A percentile compares a stretch with the other conserved stretches of the same genome.
These are phyloP conservation scores for Colletotrichum sp. DNA, from an alignment of 2,329 filamentous ascomycete genomes.

Conservation along the genomic window DNA sequence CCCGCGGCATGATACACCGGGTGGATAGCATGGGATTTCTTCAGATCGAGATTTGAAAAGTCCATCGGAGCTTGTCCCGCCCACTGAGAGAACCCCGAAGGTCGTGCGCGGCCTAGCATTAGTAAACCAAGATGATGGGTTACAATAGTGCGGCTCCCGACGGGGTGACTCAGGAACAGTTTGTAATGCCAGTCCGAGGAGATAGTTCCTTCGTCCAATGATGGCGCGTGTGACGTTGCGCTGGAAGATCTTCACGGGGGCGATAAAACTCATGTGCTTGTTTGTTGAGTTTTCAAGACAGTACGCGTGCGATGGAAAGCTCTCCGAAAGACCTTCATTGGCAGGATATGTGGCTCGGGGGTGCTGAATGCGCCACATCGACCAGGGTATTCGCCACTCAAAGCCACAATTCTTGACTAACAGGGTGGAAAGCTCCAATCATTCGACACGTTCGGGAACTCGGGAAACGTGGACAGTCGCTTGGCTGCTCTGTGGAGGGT, in stretches of 20 bases:
- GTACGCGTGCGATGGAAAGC: neutral
- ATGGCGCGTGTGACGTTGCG: neutral
- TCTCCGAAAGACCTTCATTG: neutral
- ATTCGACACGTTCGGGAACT: neutral
- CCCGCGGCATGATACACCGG: neutral
- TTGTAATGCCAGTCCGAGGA: neutral
- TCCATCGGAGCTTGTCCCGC: neutral
- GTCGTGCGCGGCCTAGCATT: neutral
- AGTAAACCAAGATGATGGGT: neutral
- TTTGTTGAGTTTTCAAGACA: neutral
- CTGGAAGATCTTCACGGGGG: neutral
- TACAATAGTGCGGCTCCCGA: neutral
- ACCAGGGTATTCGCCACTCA: neutral
- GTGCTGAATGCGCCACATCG: neutral
- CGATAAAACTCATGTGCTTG: neutral
- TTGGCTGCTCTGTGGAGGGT: neutral
- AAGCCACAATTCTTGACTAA: neutral
- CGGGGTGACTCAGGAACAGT: neutral
- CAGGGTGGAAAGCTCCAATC: neutral
- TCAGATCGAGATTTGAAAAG: conserved; percentile 7
- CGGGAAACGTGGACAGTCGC: neutral
- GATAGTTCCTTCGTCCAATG: neutral
- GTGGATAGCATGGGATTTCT: neutral
- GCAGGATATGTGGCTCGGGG: neutral
- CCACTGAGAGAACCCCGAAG: neutral